Base-by-base conservation (phyloP, 345 rosid genomes). In the Ailanthus altissimus region DNA sequence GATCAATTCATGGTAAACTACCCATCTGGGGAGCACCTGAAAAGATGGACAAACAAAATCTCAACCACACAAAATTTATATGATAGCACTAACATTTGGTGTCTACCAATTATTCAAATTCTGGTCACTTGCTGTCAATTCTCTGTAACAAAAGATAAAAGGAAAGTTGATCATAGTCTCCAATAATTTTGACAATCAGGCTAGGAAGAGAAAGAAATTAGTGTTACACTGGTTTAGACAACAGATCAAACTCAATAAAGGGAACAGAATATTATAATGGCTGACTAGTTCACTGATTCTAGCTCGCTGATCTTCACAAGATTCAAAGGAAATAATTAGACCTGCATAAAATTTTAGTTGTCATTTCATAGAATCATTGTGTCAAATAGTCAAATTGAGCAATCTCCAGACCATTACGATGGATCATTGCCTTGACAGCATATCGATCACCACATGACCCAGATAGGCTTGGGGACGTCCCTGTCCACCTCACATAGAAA, bases 1-100 rank as follows among this genome's bases (percentile, higher is more conserved):
- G 59, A 96, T 97, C 75, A 96, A 84, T 78, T 94, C 97, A 77
- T 94, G 94, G 80, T 92, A 96, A 38, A 94, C 86, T 67, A 92
- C 97, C 98, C 98, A 96, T 79, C 99, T 89, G 14, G 98, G 99
- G 14, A 91, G 89, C 65, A 81, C 92, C 99, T 96, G 81, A 76
- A 75, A n/a, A 42, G 23, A 81, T 32, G 40, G 70, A 69, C 8
- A 74, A 67, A 60, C 3, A 66, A 72, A 25, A 43, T 45, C 11
- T 64, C 69, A 32, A 65, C 42, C 59, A 7, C 28, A 75, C 32
- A 74, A 72, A 72, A 45, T 16, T 10, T 32, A 62, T 16, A 58
- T n/a, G 51, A 58, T 46, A 9, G 46, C 26, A 11, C 12, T 4
- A 51, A n/a, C 12, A 50, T 10, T 40, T 45, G 1, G 15, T 26